phyloP scores from a whole-genome alignment of 768 basidiomycete genomes.

The Ramaria sp. region DNA sequence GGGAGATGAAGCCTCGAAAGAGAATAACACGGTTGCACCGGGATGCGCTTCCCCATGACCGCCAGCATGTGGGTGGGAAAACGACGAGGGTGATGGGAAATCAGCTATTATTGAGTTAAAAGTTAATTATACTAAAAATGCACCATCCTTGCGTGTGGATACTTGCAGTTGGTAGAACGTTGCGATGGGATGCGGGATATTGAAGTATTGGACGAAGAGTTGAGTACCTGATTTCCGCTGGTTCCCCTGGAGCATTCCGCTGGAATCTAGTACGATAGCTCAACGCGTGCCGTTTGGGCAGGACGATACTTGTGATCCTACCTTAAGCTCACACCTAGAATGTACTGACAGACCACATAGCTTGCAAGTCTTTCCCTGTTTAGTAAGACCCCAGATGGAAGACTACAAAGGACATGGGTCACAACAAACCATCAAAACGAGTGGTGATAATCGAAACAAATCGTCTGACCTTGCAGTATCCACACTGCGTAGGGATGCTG shows the following conservation, averaged over 20 bases:
- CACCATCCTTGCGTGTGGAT: not conserved
- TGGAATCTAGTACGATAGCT: conserved; percentile 39
- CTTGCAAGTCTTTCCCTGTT: conserved; percentile 79
- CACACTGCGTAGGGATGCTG: conserved; percentile 75
- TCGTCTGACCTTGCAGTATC: conserved; percentile 60
- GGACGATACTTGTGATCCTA: conserved; percentile 17
- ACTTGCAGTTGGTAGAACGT: not conserved
- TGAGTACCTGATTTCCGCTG: conserved; percentile 1
- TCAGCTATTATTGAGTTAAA: conserved; percentile 1
- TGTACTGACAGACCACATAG: conserved; percentile 72
- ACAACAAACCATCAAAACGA: not conserved
- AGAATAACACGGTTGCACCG: conserved; percentile 56
- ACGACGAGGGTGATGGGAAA: conserved; percentile 45
- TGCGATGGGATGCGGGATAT: not conserved
- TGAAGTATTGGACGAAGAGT: not conserved
- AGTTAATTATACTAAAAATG: not conserved
- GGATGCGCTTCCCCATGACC: conserved; percentile 34
- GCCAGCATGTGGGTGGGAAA: conserved; percentile 30
- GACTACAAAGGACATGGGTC: conserved; percentile 29
- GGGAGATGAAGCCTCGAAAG: conserved; percentile 40
- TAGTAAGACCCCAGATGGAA: conserved; percentile 80
- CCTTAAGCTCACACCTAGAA: conserved; percentile 80
- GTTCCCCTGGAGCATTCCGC: conserved; percentile 43
- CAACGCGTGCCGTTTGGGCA: conserved; percentile 1
- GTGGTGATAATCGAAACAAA: not conserved